Conservation (phyloP, 1,139 yeast species). For the Taiozyma sp. region DNA sequence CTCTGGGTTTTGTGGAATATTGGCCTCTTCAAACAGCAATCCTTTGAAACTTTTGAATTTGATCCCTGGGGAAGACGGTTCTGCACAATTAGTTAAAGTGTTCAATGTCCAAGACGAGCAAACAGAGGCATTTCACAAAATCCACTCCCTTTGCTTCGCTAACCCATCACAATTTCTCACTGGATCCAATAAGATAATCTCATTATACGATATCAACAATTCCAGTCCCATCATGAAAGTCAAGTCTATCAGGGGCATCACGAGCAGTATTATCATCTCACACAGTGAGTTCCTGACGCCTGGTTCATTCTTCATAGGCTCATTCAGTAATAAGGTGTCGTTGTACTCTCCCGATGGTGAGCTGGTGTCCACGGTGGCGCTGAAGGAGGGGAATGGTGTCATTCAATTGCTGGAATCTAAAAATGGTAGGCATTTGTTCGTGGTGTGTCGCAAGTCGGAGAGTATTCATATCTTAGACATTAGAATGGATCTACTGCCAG, state of each 20-base stretch:
- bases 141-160: conserved; percentile 15
- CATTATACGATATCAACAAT: conserved; percentile 24
- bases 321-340: conserved; percentile 12
- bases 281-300: conserved; percentile 8
- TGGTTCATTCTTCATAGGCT: conserved; percentile 15
- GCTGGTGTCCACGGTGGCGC: background rate
- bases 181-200: conserved; percentile 20
- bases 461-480: conserved; percentile 25
- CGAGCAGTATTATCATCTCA: conserved; percentile 12
- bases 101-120: conserved; percentile 15
- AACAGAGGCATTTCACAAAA: conserved; percentile 22
- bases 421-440: conserved; percentile 24
- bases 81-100: conserved; percentile 5
- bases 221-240: conserved; percentile 6
- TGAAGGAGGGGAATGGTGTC: conserved; percentile 21
- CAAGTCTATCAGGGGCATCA: conserved; percentile 11
- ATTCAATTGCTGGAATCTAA: conserved; percentile 26
- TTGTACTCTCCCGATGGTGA: conserved; percentile 6
- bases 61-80: conserved; percentile 17
- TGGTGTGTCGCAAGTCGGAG: conserved; percentile 22
- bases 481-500: conserved; percentile 24
- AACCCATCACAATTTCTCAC: conserved; percentile 15
- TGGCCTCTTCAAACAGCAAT: conserved; percentile 21
- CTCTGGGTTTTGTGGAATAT: conserved; percentile 15
- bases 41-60: conserved; percentile 26